phyloP scores from a whole-genome alignment of 257 asterid species.

The Thymus quinquecostatus region DNA sequence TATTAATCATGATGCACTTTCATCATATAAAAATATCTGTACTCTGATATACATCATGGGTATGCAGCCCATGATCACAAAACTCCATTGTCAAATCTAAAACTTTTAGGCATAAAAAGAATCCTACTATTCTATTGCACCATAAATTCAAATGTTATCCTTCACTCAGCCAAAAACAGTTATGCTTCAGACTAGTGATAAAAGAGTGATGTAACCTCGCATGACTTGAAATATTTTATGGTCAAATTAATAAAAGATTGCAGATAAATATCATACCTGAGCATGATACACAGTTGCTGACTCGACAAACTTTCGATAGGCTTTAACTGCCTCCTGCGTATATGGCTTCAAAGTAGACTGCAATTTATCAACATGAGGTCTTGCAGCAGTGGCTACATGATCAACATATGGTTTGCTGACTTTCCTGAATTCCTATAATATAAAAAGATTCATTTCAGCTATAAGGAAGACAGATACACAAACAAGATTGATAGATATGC shows the following conservation, averaged over 20 bases:
- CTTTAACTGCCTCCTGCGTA: conserved; percentile 57
- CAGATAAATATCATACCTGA: conserved; percentile 54
- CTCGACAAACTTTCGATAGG: conserved; percentile 72
- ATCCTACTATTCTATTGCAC: not conserved
- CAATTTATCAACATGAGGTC: conserved; percentile 79
- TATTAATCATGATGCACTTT: not conserved
- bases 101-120: not conserved
- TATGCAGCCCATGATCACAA: conserved; percentile 11
- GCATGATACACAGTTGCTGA: conserved; percentile 75
- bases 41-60: not conserved
- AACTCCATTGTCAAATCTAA: not conserved
- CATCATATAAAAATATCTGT: no score
- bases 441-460: conserved; percentile 31
- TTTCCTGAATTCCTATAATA: conserved; percentile 69
- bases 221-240: not conserved
- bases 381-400: conserved; percentile 79
- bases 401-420: conserved; percentile 79
- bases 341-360: conserved; percentile 62
- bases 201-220: not conserved
- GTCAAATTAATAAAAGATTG: conserved; percentile 11
- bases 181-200: conserved; percentile 9
- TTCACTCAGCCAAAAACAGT: conserved; percentile 10
- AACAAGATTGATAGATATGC: conserved; percentile 12
- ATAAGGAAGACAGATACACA: conserved; percentile 15
- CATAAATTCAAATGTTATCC: not conserved